Conservation (phyloP, 1,139 yeast species). For the Saccharomycopsis phalli region DNA sequence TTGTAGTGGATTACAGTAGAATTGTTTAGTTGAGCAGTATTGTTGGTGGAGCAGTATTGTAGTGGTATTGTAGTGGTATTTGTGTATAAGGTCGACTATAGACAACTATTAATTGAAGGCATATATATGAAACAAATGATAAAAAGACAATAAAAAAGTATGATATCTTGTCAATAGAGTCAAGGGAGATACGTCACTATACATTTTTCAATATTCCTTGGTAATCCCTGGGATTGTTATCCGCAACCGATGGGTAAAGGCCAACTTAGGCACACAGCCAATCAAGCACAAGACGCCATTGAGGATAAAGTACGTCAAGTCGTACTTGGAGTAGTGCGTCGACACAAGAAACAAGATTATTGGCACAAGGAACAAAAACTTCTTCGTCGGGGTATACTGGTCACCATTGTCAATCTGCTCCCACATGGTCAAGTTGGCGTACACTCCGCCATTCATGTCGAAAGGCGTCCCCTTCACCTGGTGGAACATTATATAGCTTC, state of each 20-base stretch:
- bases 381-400: constrained; percentile 93
- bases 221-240: constrained; percentile 47
- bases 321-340: constrained; percentile 87
- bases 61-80: too few species aligned
- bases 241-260: constrained; percentile 69
- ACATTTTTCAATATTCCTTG: too few species aligned
- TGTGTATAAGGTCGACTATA: too few species aligned
- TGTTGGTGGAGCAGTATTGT: too few species aligned
- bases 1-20: too few species aligned
- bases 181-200: too few species aligned
- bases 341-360: constrained; percentile 76
- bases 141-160: neutral
- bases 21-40: too few species aligned
- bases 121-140: too few species aligned
- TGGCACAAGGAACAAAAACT: constrained; percentile 85
- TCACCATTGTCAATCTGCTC: constrained; percentile 97
- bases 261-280: constrained; percentile 82
- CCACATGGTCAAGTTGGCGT: constrained; percentile 96
- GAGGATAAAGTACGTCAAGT: constrained; percentile 65
- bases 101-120: too few species aligned
- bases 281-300: constrained; percentile 77
- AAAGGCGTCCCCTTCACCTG: constrained; percentile 95
- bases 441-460: constrained; percentile 94
- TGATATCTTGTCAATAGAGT: neutral
- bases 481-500: constrained; percentile 93